A percentile compares a stretch with the other conserved stretches of the same genome.
These are phyloP conservation scores for Asclepias syriaca DNA, from an alignment of 257 asterid genomes.

Conservation along the genomic window DNA sequence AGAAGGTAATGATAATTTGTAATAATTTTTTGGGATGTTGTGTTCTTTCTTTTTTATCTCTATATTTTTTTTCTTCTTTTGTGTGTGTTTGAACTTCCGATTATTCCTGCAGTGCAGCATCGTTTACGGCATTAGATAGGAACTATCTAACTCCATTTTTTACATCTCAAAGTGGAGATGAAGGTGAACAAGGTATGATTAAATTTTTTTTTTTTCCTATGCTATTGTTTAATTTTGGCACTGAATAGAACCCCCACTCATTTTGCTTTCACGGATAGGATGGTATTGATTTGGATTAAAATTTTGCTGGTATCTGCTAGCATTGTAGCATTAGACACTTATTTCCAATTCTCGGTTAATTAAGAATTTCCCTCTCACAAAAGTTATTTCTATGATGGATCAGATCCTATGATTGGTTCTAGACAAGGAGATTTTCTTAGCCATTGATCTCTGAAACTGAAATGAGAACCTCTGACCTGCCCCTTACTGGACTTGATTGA, in stretches of 20 bases:
- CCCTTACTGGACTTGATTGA: neutral
- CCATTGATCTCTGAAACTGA: constrained; percentile 9
- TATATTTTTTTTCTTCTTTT: neutral
- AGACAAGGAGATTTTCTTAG: constrained; percentile 15
- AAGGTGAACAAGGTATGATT: constrained; percentile 68
- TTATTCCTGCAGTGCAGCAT: constrained; percentile 61
- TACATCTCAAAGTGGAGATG: constrained; percentile 79
- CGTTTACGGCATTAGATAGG: constrained; percentile 86
- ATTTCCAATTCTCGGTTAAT: neutral
- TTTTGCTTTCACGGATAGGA: neutral
- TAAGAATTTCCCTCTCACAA: neutral
- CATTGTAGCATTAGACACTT: neutral
- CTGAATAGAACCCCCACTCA: neutral
- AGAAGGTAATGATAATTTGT: constrained; percentile 42
- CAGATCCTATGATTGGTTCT: constrained; percentile 16
- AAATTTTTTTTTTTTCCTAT: constrained; percentile 1
- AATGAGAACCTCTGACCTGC: neutral
- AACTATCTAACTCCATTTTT: constrained; percentile 98
- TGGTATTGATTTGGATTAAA: neutral
- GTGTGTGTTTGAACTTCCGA: neutral
- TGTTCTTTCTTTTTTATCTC: neutral
- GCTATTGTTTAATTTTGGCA: neutral
- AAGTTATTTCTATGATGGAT: neutral
- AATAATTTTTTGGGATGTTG: neutral
- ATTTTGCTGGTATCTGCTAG: neutral